Base-by-base conservation (phyloP, 1,284 basidiomycete genomes). In the Bjerkandera adusta region DNA sequence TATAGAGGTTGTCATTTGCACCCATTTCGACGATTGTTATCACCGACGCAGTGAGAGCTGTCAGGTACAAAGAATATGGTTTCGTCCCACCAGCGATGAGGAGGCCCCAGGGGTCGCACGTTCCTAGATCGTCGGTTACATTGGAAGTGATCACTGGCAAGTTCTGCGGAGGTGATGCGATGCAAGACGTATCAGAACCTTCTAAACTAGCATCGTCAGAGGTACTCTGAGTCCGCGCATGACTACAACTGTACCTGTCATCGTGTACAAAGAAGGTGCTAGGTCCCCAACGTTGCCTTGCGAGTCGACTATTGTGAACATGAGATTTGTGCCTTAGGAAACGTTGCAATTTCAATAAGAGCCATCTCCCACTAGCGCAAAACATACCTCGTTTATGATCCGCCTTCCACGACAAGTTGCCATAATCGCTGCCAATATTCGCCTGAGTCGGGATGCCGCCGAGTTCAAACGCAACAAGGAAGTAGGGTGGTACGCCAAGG, bases 51-150 rank as follows among this genome's bases (percentile, higher is more conserved):
- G 63, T 63, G 18, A 68, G 37, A 3, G 70, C 64, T 8, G 66
- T 68, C 15, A 79, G 55, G 2, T 71, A 68, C 5, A 79, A 51
- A 21, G 57, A 70, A 59, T 78, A 81, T 0, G 77, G 77, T 32
- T 67, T 68, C 4, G 59, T 59, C 2, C 77, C 77, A 5, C 75
- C 75, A 3, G 57, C 64, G 29, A 78, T 66, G 2, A 61, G 63
- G 4, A 81, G 55, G 11, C 71, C 71, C 71, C 75, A 73, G 8
- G 68, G 69, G 12, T 76, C 60, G 54, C 77, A 79, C 4, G 76
- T 75, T 20, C 60, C 51, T 5, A 78, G 49, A 5, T 57, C 56
- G 5, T 59, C 56, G 2, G 75, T 71, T 32, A 73, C 58, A 56
- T 78, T 79, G 7, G 75, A 43, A 24, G 67, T 58, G 58, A 2